Evolutionary conservation across 148 eudicot species (phyloP).

Genomic region (Rhododendron kiyosumense): DNA sequence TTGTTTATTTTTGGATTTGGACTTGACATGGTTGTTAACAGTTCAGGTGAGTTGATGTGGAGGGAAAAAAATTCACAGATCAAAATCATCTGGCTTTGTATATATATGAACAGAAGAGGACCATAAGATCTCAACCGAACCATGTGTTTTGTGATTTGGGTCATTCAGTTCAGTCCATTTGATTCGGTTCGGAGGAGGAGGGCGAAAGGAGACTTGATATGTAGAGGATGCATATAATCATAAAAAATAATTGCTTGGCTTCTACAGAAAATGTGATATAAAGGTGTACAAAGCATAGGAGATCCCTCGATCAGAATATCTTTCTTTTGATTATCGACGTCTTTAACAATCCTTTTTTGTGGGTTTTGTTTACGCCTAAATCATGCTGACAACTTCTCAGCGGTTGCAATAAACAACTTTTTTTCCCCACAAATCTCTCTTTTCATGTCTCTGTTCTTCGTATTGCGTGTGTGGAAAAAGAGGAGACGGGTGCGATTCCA

Average conservation of each 20-base stretch:
- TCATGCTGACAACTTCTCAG: too few relatives aligned
- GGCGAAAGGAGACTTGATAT: not conserved
- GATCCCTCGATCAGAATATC: not conserved
- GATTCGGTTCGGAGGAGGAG: not conserved
- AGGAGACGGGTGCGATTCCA: not conserved
- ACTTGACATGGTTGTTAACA: not conserved
- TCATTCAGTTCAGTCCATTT: not conserved
- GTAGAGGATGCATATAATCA: not conserved
- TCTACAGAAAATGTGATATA: not conserved
- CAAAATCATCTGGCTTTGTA: not conserved
- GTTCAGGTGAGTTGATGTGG: not conserved
- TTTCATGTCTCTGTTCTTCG: not conserved
- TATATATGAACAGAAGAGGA: not conserved
- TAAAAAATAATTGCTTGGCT: not conserved
- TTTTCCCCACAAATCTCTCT: not conserved
- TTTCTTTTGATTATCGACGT: not conserved
- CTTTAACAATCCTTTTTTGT: not conserved
- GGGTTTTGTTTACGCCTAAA: too few relatives aligned
- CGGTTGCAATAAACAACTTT: not conserved
- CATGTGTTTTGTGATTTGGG: not conserved
- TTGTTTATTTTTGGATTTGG: not conserved
- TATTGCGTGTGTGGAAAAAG: not conserved
- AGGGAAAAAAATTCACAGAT: not conserved
- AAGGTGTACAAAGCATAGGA: not conserved
- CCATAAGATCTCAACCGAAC: not conserved